Base-by-base conservation (phyloP, 176 grass and related monocot genomes). In the Ensete ventricosum region DNA sequence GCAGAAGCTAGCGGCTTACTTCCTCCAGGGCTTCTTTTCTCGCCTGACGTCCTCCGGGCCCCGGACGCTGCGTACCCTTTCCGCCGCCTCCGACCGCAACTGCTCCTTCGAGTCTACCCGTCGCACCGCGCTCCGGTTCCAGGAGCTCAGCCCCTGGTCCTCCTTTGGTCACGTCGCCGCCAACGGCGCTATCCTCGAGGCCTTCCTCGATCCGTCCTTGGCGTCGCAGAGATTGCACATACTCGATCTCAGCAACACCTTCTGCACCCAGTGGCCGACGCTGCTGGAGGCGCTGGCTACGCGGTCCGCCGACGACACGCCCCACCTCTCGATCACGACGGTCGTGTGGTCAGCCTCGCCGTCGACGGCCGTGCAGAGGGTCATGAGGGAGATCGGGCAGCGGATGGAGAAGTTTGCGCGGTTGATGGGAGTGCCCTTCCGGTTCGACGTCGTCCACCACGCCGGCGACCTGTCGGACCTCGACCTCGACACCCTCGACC, bases 221-320 rank as follows among this genome's bases (percentile, higher is more conserved):
- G 54, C 74, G 84, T 76, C 83, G 10, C 83, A 81, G 81, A 72
- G 82, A 81, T 74, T 99, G 20, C 96, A 99, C 79, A 99, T 99
- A 83, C 91, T 99, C 52, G 96, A 99, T 79, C 91, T 99, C 0
- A 99, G 96, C 84, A 99, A 89, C 73, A 95, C 96, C 17, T 99
- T 99, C 81, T 99, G 96, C 85, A 99, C 96, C 55, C 96, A 99
- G 91, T 99, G 96, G 96, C 96, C 96, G 2, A 99, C 96, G 74
- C 86, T 99, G 17, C 91, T 99, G 0, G 96, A 99, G 81, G 96
- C 96, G 16, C 79, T 99, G 1, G 96, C 96, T 48, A 99, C 96
- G 65, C 86, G 91, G 0, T 99, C 96, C 14, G 79, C 96, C 11
- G 91, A 99, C 79, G 96, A 99, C 88, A 99, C 96, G 63, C 96